These are phyloP conservation scores for Aegilops longissima DNA, from an alignment of 176 grass and related monocot species.

Conservation along the genomic window DNA sequence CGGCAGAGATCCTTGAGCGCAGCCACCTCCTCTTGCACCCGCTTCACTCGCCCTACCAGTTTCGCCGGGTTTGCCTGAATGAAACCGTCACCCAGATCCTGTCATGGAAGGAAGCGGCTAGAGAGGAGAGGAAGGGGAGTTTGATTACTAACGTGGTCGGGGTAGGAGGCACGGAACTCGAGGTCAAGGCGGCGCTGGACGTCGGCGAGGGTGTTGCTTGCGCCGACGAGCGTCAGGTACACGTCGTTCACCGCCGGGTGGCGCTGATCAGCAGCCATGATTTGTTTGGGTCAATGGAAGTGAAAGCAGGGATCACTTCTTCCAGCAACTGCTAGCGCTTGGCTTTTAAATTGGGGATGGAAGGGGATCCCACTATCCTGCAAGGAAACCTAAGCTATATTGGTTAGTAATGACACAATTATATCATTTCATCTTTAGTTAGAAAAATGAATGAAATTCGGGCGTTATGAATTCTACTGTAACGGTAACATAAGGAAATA, in stretches of 20 bases:
- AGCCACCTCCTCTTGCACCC: slow-evolving; percentile 62
- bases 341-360: not conserved
- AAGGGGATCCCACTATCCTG: not conserved
- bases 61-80: slow-evolving; percentile 76
- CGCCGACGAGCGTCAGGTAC: slow-evolving; percentile 49
- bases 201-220: slow-evolving; percentile 46
- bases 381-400: not conserved
- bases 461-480: not conserved
- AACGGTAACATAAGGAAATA: not conserved
- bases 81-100: not conserved
- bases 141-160: slow-evolving; percentile 49
- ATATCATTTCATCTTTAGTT: not conserved
- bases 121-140: not conserved
- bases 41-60: slow-evolving; percentile 71
- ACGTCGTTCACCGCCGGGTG: slow-evolving; percentile 64
- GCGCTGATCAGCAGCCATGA: slow-evolving; percentile 24
- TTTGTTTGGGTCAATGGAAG: not conserved
- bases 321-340: not conserved
- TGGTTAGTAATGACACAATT: not conserved
- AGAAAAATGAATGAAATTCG: not conserved
- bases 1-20: slow-evolving; percentile 70
- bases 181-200: slow-evolving; percentile 65
- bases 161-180: slow-evolving; percentile 69
- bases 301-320: not conserved
- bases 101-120: not conserved